Evolutionary conservation across 345 rosid genomes (phyloP).

Genomic region (Salix brachista): DNA sequence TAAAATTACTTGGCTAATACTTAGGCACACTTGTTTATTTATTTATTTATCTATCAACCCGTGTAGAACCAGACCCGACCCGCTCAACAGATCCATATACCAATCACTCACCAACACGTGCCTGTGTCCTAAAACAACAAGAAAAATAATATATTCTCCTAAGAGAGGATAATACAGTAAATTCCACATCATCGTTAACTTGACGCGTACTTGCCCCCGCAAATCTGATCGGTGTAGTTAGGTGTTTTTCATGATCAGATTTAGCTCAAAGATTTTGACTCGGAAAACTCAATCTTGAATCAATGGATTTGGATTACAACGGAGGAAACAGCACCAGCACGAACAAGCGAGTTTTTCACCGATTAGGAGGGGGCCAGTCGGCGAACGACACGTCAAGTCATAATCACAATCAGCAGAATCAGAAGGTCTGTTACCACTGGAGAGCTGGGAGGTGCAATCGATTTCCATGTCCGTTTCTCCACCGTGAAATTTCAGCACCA

Average conservation of each 20-base stretch:
- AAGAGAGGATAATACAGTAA: not conserved
- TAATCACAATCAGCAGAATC: conserved; percentile 17
- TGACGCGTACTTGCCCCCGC: not conserved
- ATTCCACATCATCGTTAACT: not conserved
- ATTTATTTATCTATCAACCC: no score
- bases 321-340: conserved; percentile 59
- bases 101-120: not conserved
- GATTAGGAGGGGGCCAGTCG: conserved; percentile 53
- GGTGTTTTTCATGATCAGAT: conserved; percentile 21
- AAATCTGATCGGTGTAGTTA: not conserved
- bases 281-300: not conserved
- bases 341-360: conserved; percentile 51
- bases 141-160: not conserved
- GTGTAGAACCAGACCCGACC: no score
- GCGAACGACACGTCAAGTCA: conserved; percentile 17
- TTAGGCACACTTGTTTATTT: no score
- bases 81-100: no score
- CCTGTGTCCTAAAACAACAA: not conserved
- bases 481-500: conserved; percentile 65
- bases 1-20: no score
- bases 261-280: not conserved
- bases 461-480: conserved; percentile 64
- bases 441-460: conserved; percentile 78
- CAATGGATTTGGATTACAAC: conserved; percentile 67
- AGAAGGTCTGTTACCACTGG: conserved; percentile 82